phyloP scores from a whole-genome alignment of 2,329 filamentous ascomycete species.

The Gnomoniopsis sp. region DNA sequence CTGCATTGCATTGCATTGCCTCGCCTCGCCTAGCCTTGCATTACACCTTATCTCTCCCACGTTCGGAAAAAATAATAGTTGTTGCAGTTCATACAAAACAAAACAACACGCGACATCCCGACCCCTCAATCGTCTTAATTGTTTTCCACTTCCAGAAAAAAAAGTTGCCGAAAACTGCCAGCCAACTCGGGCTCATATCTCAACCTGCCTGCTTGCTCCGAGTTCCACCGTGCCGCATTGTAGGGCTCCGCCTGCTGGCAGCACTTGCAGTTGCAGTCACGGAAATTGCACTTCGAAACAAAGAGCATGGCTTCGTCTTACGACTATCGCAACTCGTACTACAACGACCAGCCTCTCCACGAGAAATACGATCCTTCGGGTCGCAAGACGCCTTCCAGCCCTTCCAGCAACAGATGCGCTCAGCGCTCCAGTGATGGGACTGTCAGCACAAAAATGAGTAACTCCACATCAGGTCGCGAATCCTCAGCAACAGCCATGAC shows the following conservation, averaged over 20 bases:
- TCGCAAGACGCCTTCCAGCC: slow-evolving; percentile 15
- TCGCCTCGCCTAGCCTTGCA: no score
- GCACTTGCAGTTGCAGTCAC: not conserved
- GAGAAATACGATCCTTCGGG: slow-evolving; percentile 35
- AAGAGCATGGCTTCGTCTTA: slow-evolving; percentile 46
- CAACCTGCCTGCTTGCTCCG: not conserved
- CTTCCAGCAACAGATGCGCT: slow-evolving; percentile 39
- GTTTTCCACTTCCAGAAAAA: no score
- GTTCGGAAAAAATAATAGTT: no score
- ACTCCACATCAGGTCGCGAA: slow-evolving; percentile 65
- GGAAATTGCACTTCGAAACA: slow-evolving; percentile 8
- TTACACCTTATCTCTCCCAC: no score
- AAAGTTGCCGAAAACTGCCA: not conserved
- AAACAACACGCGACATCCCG: no score
- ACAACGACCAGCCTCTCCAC: slow-evolving; percentile 35
- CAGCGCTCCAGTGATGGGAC: slow-evolving; percentile 82
- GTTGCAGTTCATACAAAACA: no score
- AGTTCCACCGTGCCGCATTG: slow-evolving; percentile 10
- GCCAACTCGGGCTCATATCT: not conserved
- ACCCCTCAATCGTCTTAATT: no score
- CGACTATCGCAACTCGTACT: slow-evolving; percentile 54
- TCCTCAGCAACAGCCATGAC: slow-evolving; percentile 82
- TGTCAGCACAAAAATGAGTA: slow-evolving; percentile 79
- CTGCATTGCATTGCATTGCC: no score
- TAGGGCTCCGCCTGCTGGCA: slow-evolving; percentile 19